phyloP scores from a whole-genome alignment of 2,329 filamentous ascomycete species.

The Nigrospora osmanthi region DNA sequence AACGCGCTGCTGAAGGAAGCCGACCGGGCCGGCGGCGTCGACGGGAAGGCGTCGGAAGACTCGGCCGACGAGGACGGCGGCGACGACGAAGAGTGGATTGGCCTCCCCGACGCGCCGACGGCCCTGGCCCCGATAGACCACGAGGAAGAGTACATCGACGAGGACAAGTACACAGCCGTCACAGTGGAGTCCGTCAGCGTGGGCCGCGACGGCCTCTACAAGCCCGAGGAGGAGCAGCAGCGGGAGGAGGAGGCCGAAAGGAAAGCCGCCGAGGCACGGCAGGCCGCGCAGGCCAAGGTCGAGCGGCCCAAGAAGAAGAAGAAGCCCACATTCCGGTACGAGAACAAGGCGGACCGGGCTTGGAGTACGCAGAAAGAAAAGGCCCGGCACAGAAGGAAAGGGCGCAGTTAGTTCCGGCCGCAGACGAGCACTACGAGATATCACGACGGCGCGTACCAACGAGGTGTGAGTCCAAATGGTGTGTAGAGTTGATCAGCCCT shows the following conservation, averaged over 20 bases:
- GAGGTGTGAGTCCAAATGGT: neutral
- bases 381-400: constrained; percentile 45
- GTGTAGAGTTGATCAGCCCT: constrained; percentile 1
- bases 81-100: constrained; percentile 49
- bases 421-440: no score
- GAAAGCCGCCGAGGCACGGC: constrained; percentile 25
- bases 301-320: constrained; percentile 68
- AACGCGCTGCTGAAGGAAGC: constrained; percentile 61
- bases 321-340: constrained; percentile 89
- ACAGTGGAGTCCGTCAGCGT: constrained; percentile 85
- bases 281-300: constrained; percentile 39
- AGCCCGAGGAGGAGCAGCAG: constrained; percentile 33
- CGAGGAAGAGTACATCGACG: constrained; percentile 92
- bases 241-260: constrained; percentile 28
- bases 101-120: constrained; percentile 47
- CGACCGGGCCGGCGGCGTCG: constrained; percentile 35
- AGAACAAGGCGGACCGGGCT: constrained; percentile 79
- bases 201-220: constrained; percentile 63
- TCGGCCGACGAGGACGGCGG: constrained; percentile 25
- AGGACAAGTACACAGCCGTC: constrained; percentile 92
- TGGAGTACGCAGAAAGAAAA: constrained; percentile 63
- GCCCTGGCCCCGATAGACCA: constrained; percentile 52
- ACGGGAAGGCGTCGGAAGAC: constrained; percentile 19
- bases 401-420: constrained; percentile 8
- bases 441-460: neutral